These are phyloP conservation scores for Rhodocollybia butyracea DNA, from an alignment of 768 basidiomycete species.

Conservation along the genomic window DNA sequence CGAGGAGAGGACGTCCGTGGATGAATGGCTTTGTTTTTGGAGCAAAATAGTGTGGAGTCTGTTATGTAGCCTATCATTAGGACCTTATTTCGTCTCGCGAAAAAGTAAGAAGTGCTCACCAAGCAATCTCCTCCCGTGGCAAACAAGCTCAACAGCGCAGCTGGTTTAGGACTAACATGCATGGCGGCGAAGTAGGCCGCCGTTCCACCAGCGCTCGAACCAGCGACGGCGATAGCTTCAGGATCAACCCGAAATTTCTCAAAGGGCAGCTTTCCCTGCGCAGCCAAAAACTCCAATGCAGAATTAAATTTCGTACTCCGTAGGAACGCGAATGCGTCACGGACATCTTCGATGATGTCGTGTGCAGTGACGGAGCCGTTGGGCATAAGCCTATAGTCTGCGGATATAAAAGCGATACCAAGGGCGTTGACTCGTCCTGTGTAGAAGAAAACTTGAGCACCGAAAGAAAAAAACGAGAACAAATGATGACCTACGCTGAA, in stretches of 20 bases:
- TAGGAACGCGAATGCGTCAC: conserved; percentile 52
- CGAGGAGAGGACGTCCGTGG: not conserved
- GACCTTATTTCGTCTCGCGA: not conserved
- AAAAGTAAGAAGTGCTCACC: conserved; percentile 21
- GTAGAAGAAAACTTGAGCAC: not conserved
- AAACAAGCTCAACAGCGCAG: conserved; percentile 54
- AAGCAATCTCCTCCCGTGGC: conserved; percentile 61
- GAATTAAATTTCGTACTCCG: conserved; percentile 14
- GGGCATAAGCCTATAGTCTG: conserved; percentile 60
- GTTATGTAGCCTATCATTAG: not conserved
- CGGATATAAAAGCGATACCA: conserved; percentile 57
- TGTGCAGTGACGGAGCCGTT: conserved; percentile 48
- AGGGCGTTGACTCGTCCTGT: conserved; percentile 42
- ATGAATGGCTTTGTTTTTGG: not conserved
- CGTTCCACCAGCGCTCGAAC: conserved; percentile 60
- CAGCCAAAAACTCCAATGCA: not conserved
- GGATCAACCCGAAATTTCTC: conserved; percentile 36
- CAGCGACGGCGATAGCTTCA: conserved; percentile 46
- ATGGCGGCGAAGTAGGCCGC: conserved; percentile 62
- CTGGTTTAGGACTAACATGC: conserved; percentile 51
- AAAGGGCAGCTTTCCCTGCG: not conserved
- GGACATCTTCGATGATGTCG: conserved; percentile 55
- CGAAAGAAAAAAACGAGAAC: not conserved
- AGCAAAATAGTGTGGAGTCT: not conserved
- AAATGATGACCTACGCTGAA: conserved; percentile 38